Conservation (phyloP, 2,329 filamentous ascomycete species). For the Cucurbitaria berberidis region DNA sequence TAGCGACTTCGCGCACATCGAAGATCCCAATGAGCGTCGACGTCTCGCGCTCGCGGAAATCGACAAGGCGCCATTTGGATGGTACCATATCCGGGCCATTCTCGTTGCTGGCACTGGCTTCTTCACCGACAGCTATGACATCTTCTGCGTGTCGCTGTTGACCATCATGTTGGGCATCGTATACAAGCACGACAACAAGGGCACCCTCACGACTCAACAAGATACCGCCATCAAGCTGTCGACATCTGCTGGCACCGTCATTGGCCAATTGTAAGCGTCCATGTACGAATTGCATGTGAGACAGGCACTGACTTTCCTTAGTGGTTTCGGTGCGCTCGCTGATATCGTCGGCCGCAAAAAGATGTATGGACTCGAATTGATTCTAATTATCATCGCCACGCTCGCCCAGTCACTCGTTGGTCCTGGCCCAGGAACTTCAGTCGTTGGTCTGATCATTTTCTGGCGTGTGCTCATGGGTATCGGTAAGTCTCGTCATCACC, state of each 20-base stretch:
- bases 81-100: conserved; percentile 79
- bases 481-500: conserved; percentile 23
- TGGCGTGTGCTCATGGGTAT: conserved; percentile 52
- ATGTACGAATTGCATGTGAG: neutral
- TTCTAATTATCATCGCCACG: conserved; percentile 49
- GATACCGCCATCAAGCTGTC: conserved; percentile 87
- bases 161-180: conserved; percentile 78
- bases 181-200: conserved; percentile 65
- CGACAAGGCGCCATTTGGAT: conserved; percentile 81
- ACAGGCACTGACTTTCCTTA: neutral
- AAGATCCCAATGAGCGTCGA: conserved; percentile 78
- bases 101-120: conserved; percentile 81
- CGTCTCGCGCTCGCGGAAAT: conserved; percentile 81
- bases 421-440: conserved; percentile 42
- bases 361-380: conserved; percentile 72
- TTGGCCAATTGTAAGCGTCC: conserved; percentile 68
- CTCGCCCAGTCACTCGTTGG: conserved; percentile 46
- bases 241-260: conserved; percentile 81
- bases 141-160: conserved; percentile 59
- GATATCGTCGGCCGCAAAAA: conserved; percentile 79
- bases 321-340: conserved; percentile 66
- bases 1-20: conserved; percentile 54
- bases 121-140: conserved; percentile 80
- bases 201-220: conserved; percentile 65
- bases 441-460: conserved; percentile 49